These are phyloP conservation scores for Myxozyma geophila DNA, from an alignment of 805 yeast genomes.

Conservation along the genomic window DNA sequence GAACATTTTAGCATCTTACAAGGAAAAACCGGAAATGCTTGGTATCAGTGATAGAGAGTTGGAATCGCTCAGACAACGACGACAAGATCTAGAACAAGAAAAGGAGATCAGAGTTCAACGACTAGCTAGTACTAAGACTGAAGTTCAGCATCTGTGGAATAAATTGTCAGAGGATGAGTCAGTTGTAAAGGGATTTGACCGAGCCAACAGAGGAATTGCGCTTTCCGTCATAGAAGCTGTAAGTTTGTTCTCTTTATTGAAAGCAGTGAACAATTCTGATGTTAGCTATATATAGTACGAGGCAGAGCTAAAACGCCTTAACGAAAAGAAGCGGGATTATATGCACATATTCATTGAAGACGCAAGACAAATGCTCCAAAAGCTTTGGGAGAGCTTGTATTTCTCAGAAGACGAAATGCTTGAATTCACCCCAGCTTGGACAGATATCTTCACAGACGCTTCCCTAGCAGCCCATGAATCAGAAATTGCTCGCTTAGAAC, in stretches of 20 bases:
- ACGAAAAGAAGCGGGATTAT: conserved; percentile 61
- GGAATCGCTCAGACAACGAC: conserved; percentile 37
- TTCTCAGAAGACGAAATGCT: conserved; percentile 58
- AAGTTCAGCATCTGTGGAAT: conserved; percentile 60
- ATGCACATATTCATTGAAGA: conserved; percentile 71
- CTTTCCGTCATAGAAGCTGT: conserved; percentile 33
- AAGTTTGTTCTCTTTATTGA: background rate
- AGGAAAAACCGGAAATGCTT: conserved; percentile 38
- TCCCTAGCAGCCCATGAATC: conserved; percentile 66
- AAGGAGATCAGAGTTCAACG: conserved; percentile 43
- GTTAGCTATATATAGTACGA: conserved; percentile 46
- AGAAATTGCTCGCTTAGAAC: conserved; percentile 60
- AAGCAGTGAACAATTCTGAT: too few relatives aligned
- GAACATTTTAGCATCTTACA: conserved; percentile 35
- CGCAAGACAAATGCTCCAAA: conserved; percentile 61
- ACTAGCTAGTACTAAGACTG: conserved; percentile 44
- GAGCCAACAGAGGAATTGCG: conserved; percentile 46
- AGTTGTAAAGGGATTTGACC: conserved; percentile 50
- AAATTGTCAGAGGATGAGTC: conserved; percentile 57
- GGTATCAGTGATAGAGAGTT: conserved; percentile 42
- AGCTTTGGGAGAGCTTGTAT: conserved; percentile 65
- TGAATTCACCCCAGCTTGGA: conserved; percentile 52
- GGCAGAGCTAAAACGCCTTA: conserved; percentile 61
- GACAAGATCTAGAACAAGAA: conserved; percentile 45
- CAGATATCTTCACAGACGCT: conserved; percentile 59